Percentiles rank a stretch among this genome's conserved stretches.
phyloP scores from a whole-genome alignment of 1,284 basidiomycete species.

The Prillingera fragicola region DNA sequence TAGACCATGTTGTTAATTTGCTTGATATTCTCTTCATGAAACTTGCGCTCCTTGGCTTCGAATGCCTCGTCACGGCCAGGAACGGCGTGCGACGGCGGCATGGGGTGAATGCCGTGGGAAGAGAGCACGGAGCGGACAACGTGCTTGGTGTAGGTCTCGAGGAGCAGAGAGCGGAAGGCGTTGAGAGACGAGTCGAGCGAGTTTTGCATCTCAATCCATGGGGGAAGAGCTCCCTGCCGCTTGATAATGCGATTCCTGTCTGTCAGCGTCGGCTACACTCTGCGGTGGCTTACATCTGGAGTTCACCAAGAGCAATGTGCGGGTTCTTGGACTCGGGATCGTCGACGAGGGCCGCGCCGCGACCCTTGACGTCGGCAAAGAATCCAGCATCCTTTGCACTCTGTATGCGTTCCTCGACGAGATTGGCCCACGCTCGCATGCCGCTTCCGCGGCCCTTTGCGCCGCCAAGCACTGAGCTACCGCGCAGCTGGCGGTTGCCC shows the following conservation, averaged over 20 bases:
- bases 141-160: slow-evolving; percentile 51
- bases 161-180: slow-evolving; percentile 61
- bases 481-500: slow-evolving; percentile 53
- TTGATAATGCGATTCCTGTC: slow-evolving; percentile 73
- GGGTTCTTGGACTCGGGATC: slow-evolving; percentile 69
- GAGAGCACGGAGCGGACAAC: slow-evolving; percentile 56
- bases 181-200: slow-evolving; percentile 57
- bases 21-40: slow-evolving; percentile 63
- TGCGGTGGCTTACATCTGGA: slow-evolving; percentile 56
- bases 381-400: slow-evolving; percentile 54
- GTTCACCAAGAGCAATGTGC: slow-evolving; percentile 60
- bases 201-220: slow-evolving; percentile 81
- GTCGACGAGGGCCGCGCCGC: slow-evolving; percentile 63
- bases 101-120: slow-evolving; percentile 46
- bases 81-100: slow-evolving; percentile 49
- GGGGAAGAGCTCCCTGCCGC: slow-evolving; percentile 75
- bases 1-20: slow-evolving; percentile 69
- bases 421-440: slow-evolving; percentile 65
- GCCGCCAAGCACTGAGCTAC: slow-evolving; percentile 40
- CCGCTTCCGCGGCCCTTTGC: slow-evolving; percentile 43
- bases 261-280: background rate
- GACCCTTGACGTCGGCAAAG: slow-evolving; percentile 67
- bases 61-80: slow-evolving; percentile 65
- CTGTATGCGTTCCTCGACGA: slow-evolving; percentile 76
- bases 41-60: slow-evolving; percentile 63